Evolutionary conservation across 495 filamentous ascomycete genomes (phyloP), one percentile per base, ranked within the genome.

Genomic region (Astrocystis sublimbata): DNA sequence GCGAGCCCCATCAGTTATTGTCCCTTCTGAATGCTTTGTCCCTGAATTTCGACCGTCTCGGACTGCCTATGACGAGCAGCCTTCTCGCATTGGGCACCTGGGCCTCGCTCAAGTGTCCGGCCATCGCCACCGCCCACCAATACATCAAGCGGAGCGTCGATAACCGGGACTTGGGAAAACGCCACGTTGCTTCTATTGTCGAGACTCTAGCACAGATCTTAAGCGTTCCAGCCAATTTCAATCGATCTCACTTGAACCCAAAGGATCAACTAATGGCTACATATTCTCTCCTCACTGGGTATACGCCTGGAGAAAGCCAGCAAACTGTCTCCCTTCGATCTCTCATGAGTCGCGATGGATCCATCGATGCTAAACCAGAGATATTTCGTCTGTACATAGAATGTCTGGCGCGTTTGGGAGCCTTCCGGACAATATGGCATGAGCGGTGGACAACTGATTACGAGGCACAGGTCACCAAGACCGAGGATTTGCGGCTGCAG

Each of bases 401-500:
- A 17, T 63, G 59, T 28, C 64, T 74, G 15, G 67, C 64, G 15
- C 64, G 63, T 24, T 55, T 74, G 3, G 67, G 71, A 21, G 69
- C 69, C 1, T 64, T 68, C 30, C 65, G 67, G 35, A 67, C 69
- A 2, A 46, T 73, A 58, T 68, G 68, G 66, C 42, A 69, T 43
- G 31, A 69, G n/a, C 63, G 64, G 63, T 65, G 58, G 13, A 40
- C n/a, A 35, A 52, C 17, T 33, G 26, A 53, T 52, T 41, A 8
- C 21, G 8, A 6, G 1, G 23, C 49, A 10, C 41, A 28, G 35
- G 28, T 6, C 31, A n/a, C 23, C 2, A 10, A 10, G 2, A 3
- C n/a, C n/a, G n/a, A n/a, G n/a, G n/a, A n/a, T n/a, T n/a, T n/a
- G n/a, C n/a, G n/a, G n/a, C n/a, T n/a, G n/a, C n/a, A n/a, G n/a